Evolutionary conservation across 345 rosid species (phyloP).

Genomic region (Gossypium rotundifolium): DNA sequence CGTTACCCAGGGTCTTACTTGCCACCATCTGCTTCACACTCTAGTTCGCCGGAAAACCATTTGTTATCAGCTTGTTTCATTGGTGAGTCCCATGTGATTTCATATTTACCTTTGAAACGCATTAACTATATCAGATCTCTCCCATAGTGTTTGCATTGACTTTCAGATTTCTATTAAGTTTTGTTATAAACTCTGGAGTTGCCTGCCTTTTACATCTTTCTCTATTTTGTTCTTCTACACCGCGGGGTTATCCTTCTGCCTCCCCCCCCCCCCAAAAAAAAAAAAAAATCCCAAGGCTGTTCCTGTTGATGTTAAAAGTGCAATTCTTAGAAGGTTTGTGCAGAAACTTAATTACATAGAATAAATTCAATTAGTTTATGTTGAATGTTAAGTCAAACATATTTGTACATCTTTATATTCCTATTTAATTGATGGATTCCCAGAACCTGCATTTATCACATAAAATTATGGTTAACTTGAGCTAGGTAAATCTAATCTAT

Average conservation of each 20-base stretch:
- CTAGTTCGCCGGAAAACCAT: slow-evolving; percentile 75
- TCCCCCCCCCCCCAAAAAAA: no score
- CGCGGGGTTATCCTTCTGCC: background rate
- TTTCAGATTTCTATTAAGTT: background rate
- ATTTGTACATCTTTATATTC: background rate
- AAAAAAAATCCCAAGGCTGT: background rate
- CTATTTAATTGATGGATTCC: background rate
- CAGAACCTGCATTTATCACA: background rate
- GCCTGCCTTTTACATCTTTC: background rate
- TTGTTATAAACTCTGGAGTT: background rate
- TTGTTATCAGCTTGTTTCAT: slow-evolving; percentile 65
- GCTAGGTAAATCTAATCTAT: slow-evolving; percentile 4
- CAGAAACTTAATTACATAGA: background rate
- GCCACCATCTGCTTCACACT: slow-evolving; percentile 74
- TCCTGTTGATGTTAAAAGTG: background rate
- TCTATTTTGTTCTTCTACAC: background rate
- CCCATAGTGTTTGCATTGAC: background rate
- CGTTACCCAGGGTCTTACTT: slow-evolving; percentile 57
- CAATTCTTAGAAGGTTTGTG: background rate
- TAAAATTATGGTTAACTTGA: slow-evolving; percentile 6
- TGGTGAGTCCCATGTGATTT: slow-evolving; percentile 51
- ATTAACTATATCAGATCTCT: background rate
- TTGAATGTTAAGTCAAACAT: slow-evolving; percentile 1
- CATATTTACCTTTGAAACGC: background rate
- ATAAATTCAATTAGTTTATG: background rate